A percentile compares a stretch with the other conserved stretches of the same genome.
Conservation (phyloP, 345 rosid species). For the Pugionium dolabratum region DNA sequence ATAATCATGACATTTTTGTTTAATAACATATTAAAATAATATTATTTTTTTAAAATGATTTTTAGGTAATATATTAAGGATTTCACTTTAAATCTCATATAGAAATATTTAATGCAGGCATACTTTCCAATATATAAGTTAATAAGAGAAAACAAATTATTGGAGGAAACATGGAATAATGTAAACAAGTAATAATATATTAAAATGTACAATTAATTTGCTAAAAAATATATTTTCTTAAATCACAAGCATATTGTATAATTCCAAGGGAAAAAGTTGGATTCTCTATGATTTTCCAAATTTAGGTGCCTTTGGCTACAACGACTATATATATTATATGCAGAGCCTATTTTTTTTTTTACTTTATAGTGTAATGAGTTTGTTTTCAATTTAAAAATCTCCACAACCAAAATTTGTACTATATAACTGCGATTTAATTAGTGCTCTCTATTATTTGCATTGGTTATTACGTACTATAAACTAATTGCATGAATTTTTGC, state of each 20-base stretch:
- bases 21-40: too few species aligned
- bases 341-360: neutral
- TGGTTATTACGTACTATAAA: conserved; percentile 8
- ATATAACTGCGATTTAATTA: neutral
- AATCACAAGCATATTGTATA: conserved; percentile 35
- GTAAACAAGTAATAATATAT: conserved; percentile 31
- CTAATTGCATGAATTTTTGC: conserved; percentile 22
- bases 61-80: too few species aligned
- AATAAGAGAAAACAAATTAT: conserved; percentile 12
- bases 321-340: conserved; percentile 13
- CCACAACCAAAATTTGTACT: neutral
- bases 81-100: too few species aligned
- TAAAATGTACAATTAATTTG: conserved; percentile 8
- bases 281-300: conserved; percentile 33
- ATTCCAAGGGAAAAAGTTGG: conserved; percentile 34
- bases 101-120: too few species aligned
- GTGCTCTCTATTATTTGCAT: conserved; percentile 16
- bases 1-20: too few species aligned
- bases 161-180: conserved; percentile 36
- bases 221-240: conserved; percentile 14
- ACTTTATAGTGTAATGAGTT: conserved; percentile 1
- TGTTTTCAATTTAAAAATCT: neutral
- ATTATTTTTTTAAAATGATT: too few species aligned
- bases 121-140: neutral
- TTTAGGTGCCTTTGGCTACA: conserved; percentile 30